Percentiles rank a stretch among this genome's conserved stretches.
These are phyloP conservation scores for Rhynchosporium secalis DNA, from an alignment of 2,329 filamentous ascomycete species.

Conservation along the genomic window DNA sequence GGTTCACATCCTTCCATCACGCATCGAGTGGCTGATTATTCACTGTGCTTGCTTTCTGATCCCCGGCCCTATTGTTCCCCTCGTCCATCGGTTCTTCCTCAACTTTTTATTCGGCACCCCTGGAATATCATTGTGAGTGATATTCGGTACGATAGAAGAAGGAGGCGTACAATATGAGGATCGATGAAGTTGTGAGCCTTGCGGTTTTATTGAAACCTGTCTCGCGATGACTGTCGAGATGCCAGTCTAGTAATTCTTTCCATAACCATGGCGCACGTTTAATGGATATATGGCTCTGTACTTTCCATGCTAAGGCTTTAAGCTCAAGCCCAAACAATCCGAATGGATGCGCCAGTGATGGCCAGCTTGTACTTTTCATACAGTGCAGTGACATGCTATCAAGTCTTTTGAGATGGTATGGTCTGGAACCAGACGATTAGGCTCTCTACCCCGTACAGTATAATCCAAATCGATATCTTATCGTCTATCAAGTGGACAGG, in stretches of 20 bases:
- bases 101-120: too few relatives aligned
- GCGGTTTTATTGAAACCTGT: slow-evolving; percentile 1
- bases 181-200: too few relatives aligned
- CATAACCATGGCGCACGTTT: not conserved
- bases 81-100: not conserved
- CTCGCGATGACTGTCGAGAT: not conserved
- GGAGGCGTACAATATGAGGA: too few relatives aligned
- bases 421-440: too few relatives aligned
- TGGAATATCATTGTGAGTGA: too few relatives aligned
- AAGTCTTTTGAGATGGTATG: too few relatives aligned
- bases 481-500: not conserved
- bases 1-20: not conserved
- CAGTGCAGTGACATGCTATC: too few relatives aligned
- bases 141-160: too few relatives aligned
- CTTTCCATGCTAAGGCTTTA: not conserved
- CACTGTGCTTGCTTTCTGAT: slow-evolving; percentile 4
- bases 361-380: not conserved
- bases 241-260: not conserved
- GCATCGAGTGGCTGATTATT: not conserved
- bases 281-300: not conserved
- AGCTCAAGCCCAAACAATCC: too few relatives aligned
- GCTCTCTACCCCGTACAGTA: too few relatives aligned
- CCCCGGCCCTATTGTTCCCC: slow-evolving; percentile 3
- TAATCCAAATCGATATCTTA: not conserved
- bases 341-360: not conserved